Evolutionary conservation across 495 filamentous ascomycete species (phyloP).

Genomic region (Xylaria curta): DNA sequence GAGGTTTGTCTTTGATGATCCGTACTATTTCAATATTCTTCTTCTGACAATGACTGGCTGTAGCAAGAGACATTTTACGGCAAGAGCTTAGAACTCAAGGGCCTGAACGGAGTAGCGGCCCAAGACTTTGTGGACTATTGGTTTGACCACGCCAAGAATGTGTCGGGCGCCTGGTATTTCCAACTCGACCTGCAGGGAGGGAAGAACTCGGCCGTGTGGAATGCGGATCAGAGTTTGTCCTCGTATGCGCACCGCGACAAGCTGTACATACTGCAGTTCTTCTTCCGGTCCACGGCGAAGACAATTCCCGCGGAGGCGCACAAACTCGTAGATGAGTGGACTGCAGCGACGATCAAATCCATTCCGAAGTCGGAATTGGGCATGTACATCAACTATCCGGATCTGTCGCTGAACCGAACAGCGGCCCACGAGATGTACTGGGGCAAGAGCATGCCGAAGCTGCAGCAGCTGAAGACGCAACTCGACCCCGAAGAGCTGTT

Average conservation of each 20-base stretch:
- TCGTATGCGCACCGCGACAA: constrained; percentile 52
- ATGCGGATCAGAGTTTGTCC: constrained; percentile 35
- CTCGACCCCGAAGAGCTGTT: constrained; percentile 67
- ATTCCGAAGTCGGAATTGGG: constrained; percentile 44
- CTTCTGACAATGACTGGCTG: constrained; percentile 27
- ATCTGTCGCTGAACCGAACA: constrained; percentile 45
- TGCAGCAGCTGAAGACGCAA: constrained; percentile 60
- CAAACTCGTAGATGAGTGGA: constrained; percentile 49
- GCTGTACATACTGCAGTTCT: constrained; percentile 52
- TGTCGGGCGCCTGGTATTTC: constrained; percentile 50
- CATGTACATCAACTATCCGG: constrained; percentile 58
- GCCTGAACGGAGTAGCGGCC: constrained; percentile 42
- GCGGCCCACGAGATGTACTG: constrained; percentile 56
- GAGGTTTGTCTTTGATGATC: constrained; percentile 34
- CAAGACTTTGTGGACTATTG: constrained; percentile 50
- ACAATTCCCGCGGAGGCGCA: constrained; percentile 43
- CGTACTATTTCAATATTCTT: background rate
- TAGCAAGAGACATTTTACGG: constrained; percentile 56
- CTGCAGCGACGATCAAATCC: constrained; percentile 41
- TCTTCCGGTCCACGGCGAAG: constrained; percentile 40
- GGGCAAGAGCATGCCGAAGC: constrained; percentile 55
- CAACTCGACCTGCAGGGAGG: constrained; percentile 54
- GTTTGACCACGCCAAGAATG: constrained; percentile 45
- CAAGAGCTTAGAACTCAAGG: constrained; percentile 50
- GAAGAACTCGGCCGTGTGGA: constrained; percentile 50